Conservation (phyloP, 1,139 yeast genomes). For the Yamadazyma triangularis region DNA sequence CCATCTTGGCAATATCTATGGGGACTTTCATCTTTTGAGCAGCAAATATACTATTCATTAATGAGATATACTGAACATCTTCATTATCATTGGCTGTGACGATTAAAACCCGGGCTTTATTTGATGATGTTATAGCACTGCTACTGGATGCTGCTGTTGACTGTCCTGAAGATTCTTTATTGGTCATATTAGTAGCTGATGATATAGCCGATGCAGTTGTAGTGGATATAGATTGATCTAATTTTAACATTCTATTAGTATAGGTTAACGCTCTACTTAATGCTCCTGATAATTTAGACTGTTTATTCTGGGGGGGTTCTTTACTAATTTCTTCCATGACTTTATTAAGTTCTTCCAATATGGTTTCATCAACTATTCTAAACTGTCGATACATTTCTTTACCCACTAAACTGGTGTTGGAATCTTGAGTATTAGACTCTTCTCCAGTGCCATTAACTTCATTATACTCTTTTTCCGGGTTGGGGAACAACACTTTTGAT, state of each 20-base stretch:
- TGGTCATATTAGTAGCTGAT: slow-evolving; percentile 30
- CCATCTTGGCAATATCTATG: slow-evolving; percentile 85
- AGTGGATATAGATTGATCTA: slow-evolving; percentile 46
- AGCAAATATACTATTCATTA: slow-evolving; percentile 94
- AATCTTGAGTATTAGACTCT: too few species aligned
- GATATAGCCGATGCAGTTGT: slow-evolving; percentile 46
- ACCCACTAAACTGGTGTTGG: slow-evolving; percentile 19
- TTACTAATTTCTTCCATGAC: slow-evolving; percentile 32
- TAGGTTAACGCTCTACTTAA: slow-evolving; percentile 74
- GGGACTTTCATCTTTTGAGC: slow-evolving; percentile 91
- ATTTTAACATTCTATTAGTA: slow-evolving; percentile 61
- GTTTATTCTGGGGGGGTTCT: slow-evolving; percentile 15
- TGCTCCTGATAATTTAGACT: slow-evolving; percentile 70
- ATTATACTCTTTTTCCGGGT: slow-evolving; percentile 21
- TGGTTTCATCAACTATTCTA: slow-evolving; percentile 71
- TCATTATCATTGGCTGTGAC: slow-evolving; percentile 76
- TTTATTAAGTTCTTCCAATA: slow-evolving; percentile 56
- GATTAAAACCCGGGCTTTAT: slow-evolving; percentile 70
- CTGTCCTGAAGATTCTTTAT: slow-evolving; percentile 10
- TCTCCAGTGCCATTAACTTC: slow-evolving; percentile 13
- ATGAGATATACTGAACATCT: slow-evolving; percentile 80
- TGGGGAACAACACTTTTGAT: slow-evolving; percentile 71
- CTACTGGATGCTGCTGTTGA: slow-evolving; percentile 11
- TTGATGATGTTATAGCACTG: slow-evolving; percentile 25
- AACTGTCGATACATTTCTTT: slow-evolving; percentile 79